Percentiles rank a stretch among this genome's conserved stretches.
phyloP scores from a whole-genome alignment of 2,329 filamentous ascomycete genomes.

The Chaetomium sp. region DNA sequence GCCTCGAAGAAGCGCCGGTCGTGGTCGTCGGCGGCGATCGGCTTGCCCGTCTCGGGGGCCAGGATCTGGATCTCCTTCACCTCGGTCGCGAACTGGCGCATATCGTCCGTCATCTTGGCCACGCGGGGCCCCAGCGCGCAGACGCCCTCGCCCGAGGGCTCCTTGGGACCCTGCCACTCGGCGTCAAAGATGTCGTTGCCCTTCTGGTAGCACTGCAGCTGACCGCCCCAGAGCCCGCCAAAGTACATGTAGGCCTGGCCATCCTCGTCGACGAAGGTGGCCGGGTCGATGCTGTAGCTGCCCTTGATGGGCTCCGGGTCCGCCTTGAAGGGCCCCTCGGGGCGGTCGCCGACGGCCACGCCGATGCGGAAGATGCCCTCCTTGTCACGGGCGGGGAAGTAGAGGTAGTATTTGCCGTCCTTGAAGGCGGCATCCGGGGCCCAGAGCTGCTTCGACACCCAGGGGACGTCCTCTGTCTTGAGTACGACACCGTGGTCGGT shows the following conservation, averaged over 20 bases:
- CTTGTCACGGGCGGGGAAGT: constrained; percentile 74
- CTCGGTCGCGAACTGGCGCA: constrained; percentile 60
- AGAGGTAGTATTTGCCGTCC: constrained; percentile 72
- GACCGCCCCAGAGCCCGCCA: constrained; percentile 78
- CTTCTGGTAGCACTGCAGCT: constrained; percentile 72
- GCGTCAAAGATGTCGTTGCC: constrained; percentile 58
- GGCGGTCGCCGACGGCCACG: constrained; percentile 64
- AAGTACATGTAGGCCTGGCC: constrained; percentile 70
- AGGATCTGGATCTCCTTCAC: constrained; percentile 66
- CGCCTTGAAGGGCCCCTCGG: constrained; percentile 70
- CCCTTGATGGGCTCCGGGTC: constrained; percentile 67
- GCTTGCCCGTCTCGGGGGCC: constrained; percentile 60
- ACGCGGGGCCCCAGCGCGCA: constrained; percentile 67
- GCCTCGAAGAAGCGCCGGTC: constrained; percentile 78
- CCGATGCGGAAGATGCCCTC: constrained; percentile 73
- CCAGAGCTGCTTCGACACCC: constrained; percentile 80
- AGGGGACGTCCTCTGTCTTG: constrained; percentile 66
- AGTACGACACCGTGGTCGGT: constrained; percentile 74
- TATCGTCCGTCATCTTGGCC: constrained; percentile 63
- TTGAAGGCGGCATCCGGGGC: constrained; percentile 73
- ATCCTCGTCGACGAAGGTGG: constrained; percentile 70
- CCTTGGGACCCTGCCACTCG: constrained; percentile 57
- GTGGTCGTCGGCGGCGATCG: constrained; percentile 67
- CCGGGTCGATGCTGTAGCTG: constrained; percentile 76
- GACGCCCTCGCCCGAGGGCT: constrained; percentile 59